Evolutionary conservation across 2,329 filamentous ascomycete genomes (phyloP).

Genomic region (Colletotrichum sp.): DNA sequence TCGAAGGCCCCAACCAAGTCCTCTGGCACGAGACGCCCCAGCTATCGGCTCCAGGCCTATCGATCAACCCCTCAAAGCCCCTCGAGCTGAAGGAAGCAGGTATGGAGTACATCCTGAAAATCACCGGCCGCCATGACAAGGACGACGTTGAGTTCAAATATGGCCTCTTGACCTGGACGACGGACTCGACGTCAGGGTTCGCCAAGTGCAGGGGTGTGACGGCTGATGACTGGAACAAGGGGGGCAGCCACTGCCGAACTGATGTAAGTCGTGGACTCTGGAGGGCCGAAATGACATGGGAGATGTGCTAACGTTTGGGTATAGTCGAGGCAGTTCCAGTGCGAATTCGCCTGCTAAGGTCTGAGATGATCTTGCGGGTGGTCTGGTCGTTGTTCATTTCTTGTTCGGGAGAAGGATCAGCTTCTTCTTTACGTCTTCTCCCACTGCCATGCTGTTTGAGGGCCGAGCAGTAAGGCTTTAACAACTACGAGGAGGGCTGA

Average conservation of each 20-base stretch:
- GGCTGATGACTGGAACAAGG: background rate
- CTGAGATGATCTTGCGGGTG: background rate
- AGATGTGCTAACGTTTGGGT: background rate
- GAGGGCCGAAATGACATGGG: background rate
- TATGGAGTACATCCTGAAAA: background rate
- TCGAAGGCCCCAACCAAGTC: background rate
- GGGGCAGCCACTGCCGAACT: background rate
- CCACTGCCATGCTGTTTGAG: background rate
- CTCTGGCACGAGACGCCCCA: background rate
- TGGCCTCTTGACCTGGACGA: background rate
- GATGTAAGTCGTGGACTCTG: background rate
- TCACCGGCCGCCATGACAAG: background rate
- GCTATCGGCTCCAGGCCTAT: background rate
- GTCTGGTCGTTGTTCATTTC: background rate
- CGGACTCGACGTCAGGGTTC: background rate
- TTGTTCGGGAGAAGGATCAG: background rate
- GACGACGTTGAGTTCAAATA: background rate
- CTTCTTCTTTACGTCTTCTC: background rate
- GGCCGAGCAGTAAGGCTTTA: background rate
- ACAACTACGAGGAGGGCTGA: fast-evolving
- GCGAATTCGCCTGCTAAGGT: background rate
- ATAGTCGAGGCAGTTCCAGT: background rate
- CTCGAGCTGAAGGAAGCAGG: background rate
- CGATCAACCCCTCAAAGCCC: background rate
- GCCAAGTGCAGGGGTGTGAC: background rate